A percentile compares a stretch with the other conserved stretches of the same genome.
Conservation (phyloP, 2,329 filamentous ascomycete species). For the Hymenoscyphus infarciens region DNA sequence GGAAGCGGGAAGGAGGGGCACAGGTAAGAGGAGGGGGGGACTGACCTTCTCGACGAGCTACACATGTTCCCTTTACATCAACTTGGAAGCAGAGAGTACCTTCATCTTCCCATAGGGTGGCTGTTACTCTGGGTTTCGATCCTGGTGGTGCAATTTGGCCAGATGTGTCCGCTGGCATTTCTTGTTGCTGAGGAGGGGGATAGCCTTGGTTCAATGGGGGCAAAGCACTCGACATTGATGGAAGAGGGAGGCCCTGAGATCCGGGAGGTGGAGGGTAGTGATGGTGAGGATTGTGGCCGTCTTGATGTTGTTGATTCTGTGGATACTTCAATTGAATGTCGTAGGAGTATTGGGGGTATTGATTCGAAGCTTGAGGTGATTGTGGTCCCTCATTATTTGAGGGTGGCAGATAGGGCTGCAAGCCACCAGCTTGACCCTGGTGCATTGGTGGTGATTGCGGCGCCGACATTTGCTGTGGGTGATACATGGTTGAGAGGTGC, state of each 20-base stretch:
- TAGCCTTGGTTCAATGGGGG: slow-evolving; percentile 9
- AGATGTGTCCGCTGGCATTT: slow-evolving; percentile 59
- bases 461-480: slow-evolving; percentile 13
- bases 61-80: slow-evolving; percentile 90
- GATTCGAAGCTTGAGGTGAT: slow-evolving; percentile 19
- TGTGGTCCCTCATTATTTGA: slow-evolving; percentile 16
- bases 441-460: slow-evolving; percentile 12
- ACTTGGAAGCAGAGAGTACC: slow-evolving; percentile 96
- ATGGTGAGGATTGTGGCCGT: slow-evolving; percentile 13
- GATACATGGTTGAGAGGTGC: slow-evolving; percentile 12
- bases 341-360: slow-evolving; percentile 27
- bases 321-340: slow-evolving; percentile 28
- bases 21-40: slow-evolving; percentile 6
- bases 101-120: slow-evolving; percentile 95
- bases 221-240: slow-evolving; percentile 22
- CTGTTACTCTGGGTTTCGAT: slow-evolving; percentile 95
- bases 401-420: slow-evolving; percentile 17
- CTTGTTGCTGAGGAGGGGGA: slow-evolving; percentile 14
- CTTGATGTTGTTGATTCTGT: slow-evolving; percentile 15
- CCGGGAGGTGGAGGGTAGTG: slow-evolving; percentile 17
- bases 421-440: slow-evolving; percentile 9
- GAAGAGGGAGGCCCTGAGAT: slow-evolving; percentile 19
- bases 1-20: background rate
- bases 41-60: slow-evolving; percentile 85
- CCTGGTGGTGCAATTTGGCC: slow-evolving; percentile 87